Conservation (phyloP, 495 filamentous ascomycete species). For the Rostrohypoxylon terebratum region DNA sequence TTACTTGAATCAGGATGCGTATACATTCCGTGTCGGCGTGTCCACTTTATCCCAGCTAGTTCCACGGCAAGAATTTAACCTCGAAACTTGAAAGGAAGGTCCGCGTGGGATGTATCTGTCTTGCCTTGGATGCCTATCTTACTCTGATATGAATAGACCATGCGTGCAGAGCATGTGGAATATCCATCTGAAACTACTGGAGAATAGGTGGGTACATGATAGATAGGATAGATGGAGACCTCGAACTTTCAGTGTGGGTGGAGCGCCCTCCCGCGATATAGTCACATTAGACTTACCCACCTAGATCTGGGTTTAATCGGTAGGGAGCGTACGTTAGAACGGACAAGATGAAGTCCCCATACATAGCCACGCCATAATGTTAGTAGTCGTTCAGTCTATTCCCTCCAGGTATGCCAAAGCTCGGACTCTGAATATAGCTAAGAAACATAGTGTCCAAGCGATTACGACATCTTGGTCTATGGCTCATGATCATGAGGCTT, state of each 20-base stretch:
- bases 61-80: conserved; percentile 27
- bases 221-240: conserved; percentile 39
- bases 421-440: conserved; percentile 18
- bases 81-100: conserved; percentile 38
- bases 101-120: conserved; percentile 43
- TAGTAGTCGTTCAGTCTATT: conserved; percentile 23
- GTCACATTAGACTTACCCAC: conserved; percentile 45
- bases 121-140: conserved; percentile 40
- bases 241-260: conserved; percentile 30
- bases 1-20: conserved; percentile 34
- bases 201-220: conserved; percentile 38
- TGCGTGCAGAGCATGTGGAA: conserved; percentile 46
- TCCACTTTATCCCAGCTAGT: conserved; percentile 25
- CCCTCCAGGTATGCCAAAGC: conserved; percentile 29
- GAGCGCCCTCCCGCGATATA: conserved; percentile 32
- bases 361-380: conserved; percentile 7
- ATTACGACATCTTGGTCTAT: conserved; percentile 25
- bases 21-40: conserved; percentile 20
- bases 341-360: conserved; percentile 31
- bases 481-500: conserved; percentile 12
- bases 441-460: conserved; percentile 6
- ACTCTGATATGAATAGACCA: conserved; percentile 40
- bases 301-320: conserved; percentile 44
- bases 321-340: conserved; percentile 32
- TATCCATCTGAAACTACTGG: conserved; percentile 46